These are phyloP conservation scores for Ganoderma boninense DNA, from an alignment of 1,284 basidiomycete genomes.

Conservation along the genomic window DNA sequence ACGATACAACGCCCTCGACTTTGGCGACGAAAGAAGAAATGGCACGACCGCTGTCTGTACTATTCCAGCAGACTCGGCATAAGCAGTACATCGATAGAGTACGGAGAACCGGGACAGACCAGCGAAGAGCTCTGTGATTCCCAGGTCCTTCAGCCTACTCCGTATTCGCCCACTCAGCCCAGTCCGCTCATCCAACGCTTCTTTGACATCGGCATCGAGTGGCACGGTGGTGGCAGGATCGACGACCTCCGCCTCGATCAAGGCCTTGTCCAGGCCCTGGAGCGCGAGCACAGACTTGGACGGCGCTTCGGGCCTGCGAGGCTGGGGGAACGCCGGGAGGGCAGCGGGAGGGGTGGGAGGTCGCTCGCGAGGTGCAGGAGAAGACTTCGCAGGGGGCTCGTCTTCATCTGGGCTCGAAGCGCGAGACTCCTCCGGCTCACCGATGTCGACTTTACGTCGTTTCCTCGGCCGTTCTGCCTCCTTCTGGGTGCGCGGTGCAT, in stretches of 20 bases:
- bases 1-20: constrained; percentile 66
- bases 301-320: constrained; percentile 74
- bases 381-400: constrained; percentile 7
- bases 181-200: constrained; percentile 49
- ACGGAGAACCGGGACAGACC: constrained; percentile 58
- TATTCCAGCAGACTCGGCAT: constrained; percentile 39
- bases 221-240: constrained; percentile 61
- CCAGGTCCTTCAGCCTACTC: constrained; percentile 74
- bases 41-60: constrained; percentile 89
- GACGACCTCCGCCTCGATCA: constrained; percentile 78
- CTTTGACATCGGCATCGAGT: constrained; percentile 51
- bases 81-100: constrained; percentile 12
- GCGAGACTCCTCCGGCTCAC: constrained; percentile 32
- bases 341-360: constrained; percentile 46
- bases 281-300: constrained; percentile 72
- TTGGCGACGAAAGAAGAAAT: constrained; percentile 63
- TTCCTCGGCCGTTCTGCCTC: constrained; percentile 43
- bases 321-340: constrained; percentile 77
- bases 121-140: constrained; percentile 86
- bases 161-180: constrained; percentile 70
- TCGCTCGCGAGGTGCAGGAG: constrained; percentile 32
- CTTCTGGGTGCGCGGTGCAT: constrained; percentile 24
- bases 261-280: constrained; percentile 81
- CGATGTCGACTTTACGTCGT: constrained; percentile 43
- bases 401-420: constrained; percentile 24